These are phyloP conservation scores for Novakomyces olei DNA, from an alignment of 805 yeast genomes.

Conservation along the genomic window DNA sequence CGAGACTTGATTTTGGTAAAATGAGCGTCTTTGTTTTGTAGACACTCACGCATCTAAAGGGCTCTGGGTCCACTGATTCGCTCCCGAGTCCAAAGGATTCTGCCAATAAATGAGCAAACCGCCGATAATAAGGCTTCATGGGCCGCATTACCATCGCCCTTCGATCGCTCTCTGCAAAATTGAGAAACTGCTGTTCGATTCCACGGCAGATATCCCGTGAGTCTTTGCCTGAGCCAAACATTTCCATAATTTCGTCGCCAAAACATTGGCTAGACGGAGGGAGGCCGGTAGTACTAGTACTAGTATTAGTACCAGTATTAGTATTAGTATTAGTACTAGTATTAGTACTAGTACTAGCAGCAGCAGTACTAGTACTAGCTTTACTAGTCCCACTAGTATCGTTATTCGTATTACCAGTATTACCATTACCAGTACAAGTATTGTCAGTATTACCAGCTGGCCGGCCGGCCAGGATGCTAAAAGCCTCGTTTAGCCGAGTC, in stretches of 20 bases:
- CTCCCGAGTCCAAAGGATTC: slow-evolving; percentile 34
- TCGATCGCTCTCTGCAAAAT: slow-evolving; percentile 10
- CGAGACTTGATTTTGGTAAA: no score
- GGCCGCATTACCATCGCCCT: slow-evolving; percentile 41
- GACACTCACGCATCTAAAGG: slow-evolving; percentile 48
- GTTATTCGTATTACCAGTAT: no score
- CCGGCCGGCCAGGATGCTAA: no score
- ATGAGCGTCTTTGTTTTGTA: no score
- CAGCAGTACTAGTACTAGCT: no score
- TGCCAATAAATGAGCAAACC: slow-evolving; percentile 48
- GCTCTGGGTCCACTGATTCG: slow-evolving; percentile 67
- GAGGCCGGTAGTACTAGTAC: slow-evolving; percentile 11
- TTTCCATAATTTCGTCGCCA: slow-evolving; percentile 25
- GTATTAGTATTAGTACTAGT: no score
- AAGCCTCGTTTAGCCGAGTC: no score
- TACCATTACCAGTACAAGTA: no score
- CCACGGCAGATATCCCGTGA: slow-evolving; percentile 53
- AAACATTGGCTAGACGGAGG: slow-evolving; percentile 15
- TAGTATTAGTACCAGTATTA: slow-evolving; percentile 20
- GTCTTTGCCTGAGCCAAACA: slow-evolving; percentile 31
- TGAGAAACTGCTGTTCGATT: slow-evolving; percentile 28
- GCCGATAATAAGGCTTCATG: slow-evolving; percentile 47
- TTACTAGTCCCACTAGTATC: no score
- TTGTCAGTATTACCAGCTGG: no score
- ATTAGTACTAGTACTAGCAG: slow-evolving; percentile 18